Percentiles rank a stretch among this genome's conserved stretches.
Evolutionary conservation across 2,329 filamentous ascomycete species (phyloP).

Genomic region (Trematosphaeria pertusa): DNA sequence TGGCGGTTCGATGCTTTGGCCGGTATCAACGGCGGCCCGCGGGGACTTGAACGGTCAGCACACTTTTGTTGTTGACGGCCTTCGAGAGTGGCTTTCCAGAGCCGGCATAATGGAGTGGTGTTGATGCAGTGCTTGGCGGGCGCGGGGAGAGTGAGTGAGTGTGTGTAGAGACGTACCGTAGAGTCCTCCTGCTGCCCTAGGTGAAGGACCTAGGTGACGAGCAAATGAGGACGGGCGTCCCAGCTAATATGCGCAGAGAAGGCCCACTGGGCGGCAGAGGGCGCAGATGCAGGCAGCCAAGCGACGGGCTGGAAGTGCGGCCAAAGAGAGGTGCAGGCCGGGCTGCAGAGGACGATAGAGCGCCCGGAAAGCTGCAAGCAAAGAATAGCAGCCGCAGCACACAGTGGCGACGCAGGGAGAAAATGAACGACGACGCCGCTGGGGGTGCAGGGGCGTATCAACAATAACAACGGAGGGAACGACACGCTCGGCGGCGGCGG

Average conservation of each 20-base stretch:
- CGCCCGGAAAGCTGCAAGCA: conserved; percentile 28
- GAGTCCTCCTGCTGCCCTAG: conserved; percentile 34
- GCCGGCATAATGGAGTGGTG: background rate
- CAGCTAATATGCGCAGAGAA: conserved; percentile 47
- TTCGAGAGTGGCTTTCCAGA: too few species aligned
- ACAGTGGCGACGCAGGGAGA: conserved; percentile 30
- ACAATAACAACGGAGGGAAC: conserved; percentile 15
- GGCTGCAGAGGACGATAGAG: conserved; percentile 31
- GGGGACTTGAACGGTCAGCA: background rate
- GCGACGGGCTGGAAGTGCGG: conserved; percentile 27
- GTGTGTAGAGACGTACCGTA: conserved; percentile 23
- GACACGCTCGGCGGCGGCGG: conserved; percentile 1
- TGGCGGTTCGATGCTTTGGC: too few species aligned
- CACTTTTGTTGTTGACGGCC: too few species aligned
- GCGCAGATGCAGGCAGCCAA: conserved; percentile 32
- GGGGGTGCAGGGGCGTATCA: conserved; percentile 22
- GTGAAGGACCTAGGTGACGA: conserved; percentile 40
- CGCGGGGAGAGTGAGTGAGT: background rate
- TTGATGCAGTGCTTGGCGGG: conserved; percentile 1
- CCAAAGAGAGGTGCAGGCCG: conserved; percentile 39
- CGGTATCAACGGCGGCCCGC: too few species aligned
- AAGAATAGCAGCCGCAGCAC: conserved; percentile 27
- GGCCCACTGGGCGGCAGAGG: conserved; percentile 30
- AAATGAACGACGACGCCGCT: conserved; percentile 4
- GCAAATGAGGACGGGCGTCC: conserved; percentile 27